A percentile compares a stretch with the other conserved stretches of the same genome.
phyloP scores from a whole-genome alignment of 2,329 filamentous ascomycete species.

The Ceratocystis variospora region DNA sequence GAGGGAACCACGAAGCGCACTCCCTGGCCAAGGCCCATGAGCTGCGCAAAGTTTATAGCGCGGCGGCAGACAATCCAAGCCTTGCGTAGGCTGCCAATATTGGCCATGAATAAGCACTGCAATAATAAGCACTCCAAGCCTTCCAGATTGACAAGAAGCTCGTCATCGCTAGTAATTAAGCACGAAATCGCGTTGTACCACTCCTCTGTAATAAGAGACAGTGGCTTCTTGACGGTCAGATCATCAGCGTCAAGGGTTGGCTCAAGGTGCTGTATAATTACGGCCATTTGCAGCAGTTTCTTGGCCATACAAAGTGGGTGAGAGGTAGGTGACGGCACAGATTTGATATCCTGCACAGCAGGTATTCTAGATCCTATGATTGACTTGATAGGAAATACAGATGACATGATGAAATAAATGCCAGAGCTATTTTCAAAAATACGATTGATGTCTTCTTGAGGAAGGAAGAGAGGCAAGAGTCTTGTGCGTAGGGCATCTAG shows the following conservation, averaged over 20 bases:
- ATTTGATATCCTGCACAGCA: slow-evolving; percentile 25
- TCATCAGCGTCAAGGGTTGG: slow-evolving; percentile 24
- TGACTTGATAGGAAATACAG: slow-evolving; percentile 26
- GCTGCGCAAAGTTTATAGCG: slow-evolving; percentile 37
- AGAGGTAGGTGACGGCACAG: slow-evolving; percentile 28
- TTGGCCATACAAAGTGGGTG: slow-evolving; percentile 38
- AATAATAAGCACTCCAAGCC: slow-evolving; percentile 40
- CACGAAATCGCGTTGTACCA: slow-evolving; percentile 27
- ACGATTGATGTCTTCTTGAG: slow-evolving; percentile 26
- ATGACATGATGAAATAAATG: slow-evolving; percentile 23
- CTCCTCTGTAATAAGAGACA: slow-evolving; percentile 24
- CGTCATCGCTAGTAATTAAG: slow-evolving; percentile 37
- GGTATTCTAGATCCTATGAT: slow-evolving; percentile 21
- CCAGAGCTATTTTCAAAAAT: slow-evolving; percentile 24
- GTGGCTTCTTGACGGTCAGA: slow-evolving; percentile 23
- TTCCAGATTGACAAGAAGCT: slow-evolving; percentile 38
- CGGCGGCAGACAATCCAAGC: slow-evolving; percentile 40
- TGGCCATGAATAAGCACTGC: slow-evolving; percentile 36
- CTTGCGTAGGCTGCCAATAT: slow-evolving; percentile 40
- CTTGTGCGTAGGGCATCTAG: slow-evolving; percentile 15
- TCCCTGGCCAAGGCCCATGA: slow-evolving; percentile 34
- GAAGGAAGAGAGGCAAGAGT: slow-evolving; percentile 26
- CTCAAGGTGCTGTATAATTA: slow-evolving; percentile 35
- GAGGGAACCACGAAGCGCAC: slow-evolving; percentile 28
- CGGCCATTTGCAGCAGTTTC: slow-evolving; percentile 33